phyloP scores from a whole-genome alignment of 768 basidiomycete genomes.

The Tricholoma sp. region DNA sequence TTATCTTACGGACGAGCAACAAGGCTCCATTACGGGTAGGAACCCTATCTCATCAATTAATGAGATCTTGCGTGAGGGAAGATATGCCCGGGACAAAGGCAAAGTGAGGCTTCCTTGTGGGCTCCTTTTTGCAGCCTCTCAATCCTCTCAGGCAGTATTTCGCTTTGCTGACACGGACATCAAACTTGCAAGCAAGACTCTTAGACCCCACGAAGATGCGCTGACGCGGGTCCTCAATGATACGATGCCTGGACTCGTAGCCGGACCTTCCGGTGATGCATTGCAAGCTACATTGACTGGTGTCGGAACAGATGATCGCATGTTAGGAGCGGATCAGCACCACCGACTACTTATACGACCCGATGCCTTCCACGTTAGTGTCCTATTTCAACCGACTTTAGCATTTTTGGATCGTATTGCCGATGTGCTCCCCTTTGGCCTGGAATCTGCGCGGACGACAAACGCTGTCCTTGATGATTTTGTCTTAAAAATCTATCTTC shows the following conservation, averaged over 20 bases:
- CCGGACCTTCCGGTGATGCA: conserved; percentile 58
- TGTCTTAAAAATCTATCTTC: conserved; percentile 86
- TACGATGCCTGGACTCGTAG: conserved; percentile 91
- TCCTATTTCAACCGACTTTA: conserved; percentile 92
- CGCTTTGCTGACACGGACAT: conserved; percentile 87
- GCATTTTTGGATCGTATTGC: conserved; percentile 74
- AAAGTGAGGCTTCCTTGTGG: conserved; percentile 46
- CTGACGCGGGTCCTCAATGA: conserved; percentile 79
- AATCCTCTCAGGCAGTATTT: conserved; percentile 64
- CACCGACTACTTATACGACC: conserved; percentile 85
- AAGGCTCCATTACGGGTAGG: conserved; percentile 68
- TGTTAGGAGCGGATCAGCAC: conserved; percentile 67
- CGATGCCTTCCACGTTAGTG: conserved; percentile 90
- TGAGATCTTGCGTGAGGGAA: conserved; percentile 84
- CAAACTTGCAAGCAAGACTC: conserved; percentile 60
- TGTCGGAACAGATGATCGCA: conserved; percentile 68
- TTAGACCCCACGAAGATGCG: conserved; percentile 79
- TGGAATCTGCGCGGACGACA: conserved; percentile 60
- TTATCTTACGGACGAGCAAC: conserved; percentile 91
- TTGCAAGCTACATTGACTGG: conserved; percentile 56
- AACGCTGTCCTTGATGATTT: conserved; percentile 86
- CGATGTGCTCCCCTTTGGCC: conserved; percentile 66
- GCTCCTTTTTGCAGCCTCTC: neutral
- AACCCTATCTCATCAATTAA: conserved; percentile 93
- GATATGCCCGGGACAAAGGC: conserved; percentile 68